Conservation (phyloP, 2,329 filamentous ascomycete genomes). For the Magnaporthiopsis poae region DNA sequence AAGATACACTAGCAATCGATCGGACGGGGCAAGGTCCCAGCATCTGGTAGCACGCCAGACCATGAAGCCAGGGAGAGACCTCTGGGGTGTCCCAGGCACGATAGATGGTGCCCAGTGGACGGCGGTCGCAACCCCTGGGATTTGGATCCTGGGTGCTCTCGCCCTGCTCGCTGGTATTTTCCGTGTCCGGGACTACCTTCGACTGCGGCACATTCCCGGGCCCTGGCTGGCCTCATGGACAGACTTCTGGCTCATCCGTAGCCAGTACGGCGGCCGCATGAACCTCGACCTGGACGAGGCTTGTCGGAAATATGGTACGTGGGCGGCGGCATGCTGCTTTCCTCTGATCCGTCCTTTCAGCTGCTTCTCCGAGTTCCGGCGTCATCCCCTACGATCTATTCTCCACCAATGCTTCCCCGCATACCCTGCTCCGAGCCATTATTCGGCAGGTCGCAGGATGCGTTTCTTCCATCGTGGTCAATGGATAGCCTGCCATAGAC, state of each 20-base stretch:
- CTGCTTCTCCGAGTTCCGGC: no score
- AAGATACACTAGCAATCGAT: neutral
- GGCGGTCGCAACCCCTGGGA: neutral
- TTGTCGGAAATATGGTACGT: constrained; percentile 17
- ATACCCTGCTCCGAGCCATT: no score
- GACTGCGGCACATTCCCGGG: constrained; percentile 21
- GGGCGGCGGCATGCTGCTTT: neutral
- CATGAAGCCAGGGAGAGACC: neutral
- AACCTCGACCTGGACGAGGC: constrained; percentile 17
- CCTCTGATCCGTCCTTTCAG: neutral
- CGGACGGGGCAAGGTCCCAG: neutral
- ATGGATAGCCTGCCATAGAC: neutral
- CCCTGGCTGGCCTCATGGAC: constrained; percentile 20
- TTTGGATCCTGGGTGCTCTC: neutral
- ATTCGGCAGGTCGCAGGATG: no score
- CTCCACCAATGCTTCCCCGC: no score
- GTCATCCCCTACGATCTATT: no score
- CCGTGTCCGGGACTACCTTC: constrained; percentile 10
- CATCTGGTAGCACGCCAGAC: neutral
- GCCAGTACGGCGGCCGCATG: constrained; percentile 17
- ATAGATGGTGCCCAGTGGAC: neutral
- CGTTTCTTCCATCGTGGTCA: neutral
- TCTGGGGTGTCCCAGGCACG: neutral
- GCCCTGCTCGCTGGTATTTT: constrained; percentile 3
- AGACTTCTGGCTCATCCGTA: constrained; percentile 22